These are phyloP conservation scores for Hydnum rufescens DNA, from an alignment of 768 basidiomycete species.

Conservation along the genomic window DNA sequence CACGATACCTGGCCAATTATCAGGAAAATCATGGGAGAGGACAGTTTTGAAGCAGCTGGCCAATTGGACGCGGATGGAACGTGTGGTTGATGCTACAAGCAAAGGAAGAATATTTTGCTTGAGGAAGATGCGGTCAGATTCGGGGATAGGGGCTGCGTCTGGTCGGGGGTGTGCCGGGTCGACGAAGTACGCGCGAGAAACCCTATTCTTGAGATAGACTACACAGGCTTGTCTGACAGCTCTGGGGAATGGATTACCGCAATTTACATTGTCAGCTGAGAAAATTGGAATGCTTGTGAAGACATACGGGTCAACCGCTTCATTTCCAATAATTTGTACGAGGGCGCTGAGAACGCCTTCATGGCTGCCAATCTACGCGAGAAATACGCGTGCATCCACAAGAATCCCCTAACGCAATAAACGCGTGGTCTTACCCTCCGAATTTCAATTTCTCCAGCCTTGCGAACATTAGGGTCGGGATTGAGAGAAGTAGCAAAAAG, in stretches of 20 bases:
- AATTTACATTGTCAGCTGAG: conserved; percentile 4
- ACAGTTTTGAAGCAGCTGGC: conserved; percentile 53
- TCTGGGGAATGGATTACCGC: conserved; percentile 23
- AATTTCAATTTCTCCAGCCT: conserved; percentile 71
- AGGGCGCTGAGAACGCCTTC: conserved; percentile 72
- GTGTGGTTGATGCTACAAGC: conserved; percentile 44
- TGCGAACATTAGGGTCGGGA: conserved; percentile 72
- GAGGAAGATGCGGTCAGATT: conserved; percentile 54
- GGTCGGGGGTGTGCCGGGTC: conserved; percentile 28
- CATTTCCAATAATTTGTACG: conserved; percentile 66
- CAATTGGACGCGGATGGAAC: conserved; percentile 55
- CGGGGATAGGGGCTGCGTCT: conserved; percentile 41
- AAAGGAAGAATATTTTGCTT: conserved; percentile 46
- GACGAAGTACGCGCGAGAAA: conserved; percentile 42
- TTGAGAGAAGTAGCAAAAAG: conserved; percentile 67
- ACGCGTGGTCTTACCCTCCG: conserved; percentile 40
- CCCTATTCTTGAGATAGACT: conserved; percentile 83
- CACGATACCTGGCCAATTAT: conserved; percentile 50
- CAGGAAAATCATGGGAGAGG: conserved; percentile 59
- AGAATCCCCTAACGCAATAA: background rate
- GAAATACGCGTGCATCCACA: too few relatives aligned
- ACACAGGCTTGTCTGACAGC: conserved; percentile 68
- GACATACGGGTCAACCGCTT: conserved; percentile 57
- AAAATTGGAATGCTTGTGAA: conserved; percentile 9
- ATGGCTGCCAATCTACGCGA: conserved; percentile 43